Conservation (phyloP, 2,329 filamentous ascomycete genomes). For the Salinomyces thailandicus region DNA sequence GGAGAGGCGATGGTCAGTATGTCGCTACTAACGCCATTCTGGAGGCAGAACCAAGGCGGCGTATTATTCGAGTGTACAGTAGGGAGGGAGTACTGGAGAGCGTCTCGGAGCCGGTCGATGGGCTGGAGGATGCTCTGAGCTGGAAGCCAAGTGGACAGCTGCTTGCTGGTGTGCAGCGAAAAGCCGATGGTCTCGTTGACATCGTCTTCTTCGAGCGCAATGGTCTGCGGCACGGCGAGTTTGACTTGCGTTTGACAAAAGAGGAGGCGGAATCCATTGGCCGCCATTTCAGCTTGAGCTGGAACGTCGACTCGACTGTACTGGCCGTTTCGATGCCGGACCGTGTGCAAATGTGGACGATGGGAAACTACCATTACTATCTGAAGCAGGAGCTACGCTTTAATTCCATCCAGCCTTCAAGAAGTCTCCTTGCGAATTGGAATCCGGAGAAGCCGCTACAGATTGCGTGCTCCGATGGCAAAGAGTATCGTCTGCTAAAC, state of each 20-base stretch:
- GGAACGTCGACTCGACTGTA: conserved; percentile 89
- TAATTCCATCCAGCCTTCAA: conserved; percentile 1
- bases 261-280: conserved; percentile 47
- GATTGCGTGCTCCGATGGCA: conserved; percentile 35
- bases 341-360: conserved; percentile 87
- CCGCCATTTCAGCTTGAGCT: conserved; percentile 56
- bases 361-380: conserved; percentile 96
- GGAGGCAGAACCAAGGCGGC: conserved; percentile 53
- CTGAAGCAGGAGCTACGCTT: conserved; percentile 72
- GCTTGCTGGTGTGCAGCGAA: conserved; percentile 72
- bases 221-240: conserved; percentile 91
- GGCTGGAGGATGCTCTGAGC: conserved; percentile 74
- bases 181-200: conserved; percentile 53
- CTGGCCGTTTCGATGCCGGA: conserved; percentile 68
- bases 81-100: conserved; percentile 85
- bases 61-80: conserved; percentile 81
- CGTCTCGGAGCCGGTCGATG: conserved; percentile 88
- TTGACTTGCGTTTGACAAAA: conserved; percentile 60
- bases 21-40: conserved; percentile 80
- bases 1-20: conserved; percentile 88
- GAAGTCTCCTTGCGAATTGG: conserved; percentile 43
- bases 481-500: conserved; percentile 37
- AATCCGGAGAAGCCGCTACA: conserved; percentile 75
- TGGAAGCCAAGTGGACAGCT: conserved; percentile 89
- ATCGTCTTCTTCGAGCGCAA: conserved; percentile 96